These are phyloP conservation scores for Zopfia rhizophila DNA, from an alignment of 2,329 filamentous ascomycete species.

Conservation along the genomic window DNA sequence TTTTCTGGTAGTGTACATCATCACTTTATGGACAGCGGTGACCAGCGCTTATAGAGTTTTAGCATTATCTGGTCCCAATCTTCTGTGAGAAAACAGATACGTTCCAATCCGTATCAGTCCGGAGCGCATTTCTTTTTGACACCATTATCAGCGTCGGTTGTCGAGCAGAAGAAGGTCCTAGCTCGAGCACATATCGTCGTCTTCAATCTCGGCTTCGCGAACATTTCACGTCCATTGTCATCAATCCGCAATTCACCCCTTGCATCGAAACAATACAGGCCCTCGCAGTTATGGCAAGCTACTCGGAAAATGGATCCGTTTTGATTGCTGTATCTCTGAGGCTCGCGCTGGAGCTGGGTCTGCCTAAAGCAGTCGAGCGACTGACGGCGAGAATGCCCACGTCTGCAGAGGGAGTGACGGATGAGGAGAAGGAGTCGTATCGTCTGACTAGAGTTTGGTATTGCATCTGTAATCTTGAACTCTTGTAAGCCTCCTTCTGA, in stretches of 20 bases:
- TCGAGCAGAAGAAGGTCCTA: slow-evolving; percentile 57
- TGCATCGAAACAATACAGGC: slow-evolving; percentile 64
- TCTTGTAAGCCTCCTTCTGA: slow-evolving; percentile 42
- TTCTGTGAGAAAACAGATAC: slow-evolving; percentile 60
- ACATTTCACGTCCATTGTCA: slow-evolving; percentile 60
- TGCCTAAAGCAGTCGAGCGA: slow-evolving; percentile 53
- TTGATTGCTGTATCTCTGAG: slow-evolving; percentile 62
- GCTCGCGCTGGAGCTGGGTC: slow-evolving; percentile 61
- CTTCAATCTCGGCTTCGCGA: slow-evolving; percentile 44
- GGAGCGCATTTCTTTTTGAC: slow-evolving; percentile 63
- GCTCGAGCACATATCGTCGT: slow-evolving; percentile 50
- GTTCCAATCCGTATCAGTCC: slow-evolving; percentile 56
- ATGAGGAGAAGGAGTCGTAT: slow-evolving; percentile 47
- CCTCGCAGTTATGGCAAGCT: slow-evolving; percentile 63
- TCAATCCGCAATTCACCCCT: slow-evolving; percentile 52
- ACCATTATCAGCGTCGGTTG: slow-evolving; percentile 64
- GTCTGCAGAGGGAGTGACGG: slow-evolving; percentile 12
- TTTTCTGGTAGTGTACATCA: slow-evolving; percentile 41
- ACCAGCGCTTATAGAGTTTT: slow-evolving; percentile 8
- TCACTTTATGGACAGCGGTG: neutral
- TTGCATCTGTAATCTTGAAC: slow-evolving; percentile 63
- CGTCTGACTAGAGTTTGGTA: slow-evolving; percentile 60
- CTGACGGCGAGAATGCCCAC: slow-evolving; percentile 45
- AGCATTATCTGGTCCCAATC: slow-evolving; percentile 62
- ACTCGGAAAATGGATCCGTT: slow-evolving; percentile 63